Percentiles rank a stretch among this genome's conserved stretches.
Conservation (phyloP, 2,329 filamentous ascomycete species). For the Calonectria montana region DNA sequence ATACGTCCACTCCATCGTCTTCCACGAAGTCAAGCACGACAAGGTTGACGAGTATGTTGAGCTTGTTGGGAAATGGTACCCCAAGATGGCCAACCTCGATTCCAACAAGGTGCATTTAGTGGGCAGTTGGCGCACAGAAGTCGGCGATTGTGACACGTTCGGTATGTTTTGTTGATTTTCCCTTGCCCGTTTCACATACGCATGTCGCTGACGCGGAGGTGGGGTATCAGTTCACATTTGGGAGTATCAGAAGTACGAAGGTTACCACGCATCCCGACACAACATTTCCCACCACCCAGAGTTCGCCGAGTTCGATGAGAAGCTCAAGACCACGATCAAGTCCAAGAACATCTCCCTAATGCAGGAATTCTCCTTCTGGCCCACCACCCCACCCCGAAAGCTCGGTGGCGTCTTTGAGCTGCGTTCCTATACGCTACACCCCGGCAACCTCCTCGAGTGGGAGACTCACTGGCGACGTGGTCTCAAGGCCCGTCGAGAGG, state of each 20-base stretch:
- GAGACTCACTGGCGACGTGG: conserved; percentile 98
- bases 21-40: conserved; percentile 95
- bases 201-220: conserved; percentile 26
- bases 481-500: conserved; percentile 88
- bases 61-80: conserved; percentile 92
- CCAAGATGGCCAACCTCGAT: conserved; percentile 82
- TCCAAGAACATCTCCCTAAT: conserved; percentile 91
- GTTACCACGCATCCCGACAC: conserved; percentile 93
- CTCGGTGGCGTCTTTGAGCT: conserved; percentile 96
- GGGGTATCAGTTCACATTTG: conserved; percentile 87
- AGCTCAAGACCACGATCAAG: conserved; percentile 86
- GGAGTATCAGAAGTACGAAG: conserved; percentile 98
- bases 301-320: conserved; percentile 83
- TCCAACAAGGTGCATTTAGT: conserved; percentile 97
- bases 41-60: conserved; percentile 95
- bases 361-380: conserved; percentile 99
- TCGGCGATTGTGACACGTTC: conserved; percentile 97
- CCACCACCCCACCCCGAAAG: conserved; percentile 88
- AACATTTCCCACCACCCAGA: conserved; percentile 85
- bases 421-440: conserved; percentile 95
- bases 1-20: conserved; percentile 97
- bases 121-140: conserved; percentile 97
- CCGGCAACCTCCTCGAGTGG: conserved; percentile 97
- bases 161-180: conserved; percentile 66
- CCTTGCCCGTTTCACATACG: background rate